phyloP scores from a whole-genome alignment of 108 stramenopile species.

The Cylindrotheca fusiformis region DNA sequence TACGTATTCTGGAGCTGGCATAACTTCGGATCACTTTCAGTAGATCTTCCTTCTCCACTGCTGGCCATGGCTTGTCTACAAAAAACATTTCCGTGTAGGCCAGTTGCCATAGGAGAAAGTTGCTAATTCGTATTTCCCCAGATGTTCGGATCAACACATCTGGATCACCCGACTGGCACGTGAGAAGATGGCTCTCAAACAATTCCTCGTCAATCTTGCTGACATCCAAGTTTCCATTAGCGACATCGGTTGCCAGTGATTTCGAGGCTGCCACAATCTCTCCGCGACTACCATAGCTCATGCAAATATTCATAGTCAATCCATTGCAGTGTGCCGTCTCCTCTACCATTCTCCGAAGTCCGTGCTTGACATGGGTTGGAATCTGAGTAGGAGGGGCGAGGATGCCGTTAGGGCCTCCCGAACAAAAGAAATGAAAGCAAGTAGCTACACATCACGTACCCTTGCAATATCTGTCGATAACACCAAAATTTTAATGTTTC shows the following conservation, averaged over 20 bases:
- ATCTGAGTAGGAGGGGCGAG: constrained; percentile 22
- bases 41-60: constrained; percentile 60
- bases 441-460: constrained; percentile 32
- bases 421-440: too few species aligned
- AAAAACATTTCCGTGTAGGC: constrained; percentile 97
- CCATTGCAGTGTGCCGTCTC: constrained; percentile 51
- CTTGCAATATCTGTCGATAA: constrained; percentile 69
- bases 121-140: constrained; percentile 92
- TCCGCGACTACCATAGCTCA: constrained; percentile 90
- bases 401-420: background rate
- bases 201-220: constrained; percentile 52
- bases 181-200: constrained; percentile 49
- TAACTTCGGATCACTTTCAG: constrained; percentile 50
- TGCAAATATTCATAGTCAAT: constrained; percentile 87
- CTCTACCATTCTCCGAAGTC: constrained; percentile 49
- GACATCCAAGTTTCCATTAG: constrained; percentile 37
- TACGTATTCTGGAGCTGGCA: constrained; percentile 65
- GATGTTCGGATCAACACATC: constrained; percentile 94
- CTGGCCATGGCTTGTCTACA: constrained; percentile 93
- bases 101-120: constrained; percentile 94
- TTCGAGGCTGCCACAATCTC: constrained; percentile 88
- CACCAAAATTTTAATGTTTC: constrained; percentile 73
- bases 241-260: constrained; percentile 47
- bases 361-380: constrained; percentile 48
- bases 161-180: constrained; percentile 62